Conservation (phyloP, 768 basidiomycete species). For the Hygrocybe punicea region DNA sequence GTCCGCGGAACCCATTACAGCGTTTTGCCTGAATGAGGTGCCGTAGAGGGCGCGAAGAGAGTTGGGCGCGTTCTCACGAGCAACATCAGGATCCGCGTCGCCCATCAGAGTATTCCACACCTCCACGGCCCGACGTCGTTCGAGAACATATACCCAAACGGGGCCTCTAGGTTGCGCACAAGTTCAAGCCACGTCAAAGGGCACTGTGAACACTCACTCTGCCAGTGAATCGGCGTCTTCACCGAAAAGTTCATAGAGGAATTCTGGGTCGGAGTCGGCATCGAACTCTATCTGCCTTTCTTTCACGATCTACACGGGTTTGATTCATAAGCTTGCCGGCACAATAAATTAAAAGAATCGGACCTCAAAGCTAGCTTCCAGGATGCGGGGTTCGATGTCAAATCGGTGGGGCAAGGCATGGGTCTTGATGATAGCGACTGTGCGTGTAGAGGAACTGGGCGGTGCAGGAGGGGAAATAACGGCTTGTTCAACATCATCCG, state of each 20-base stretch:
- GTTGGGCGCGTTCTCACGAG: conserved; percentile 52
- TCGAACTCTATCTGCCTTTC: conserved; percentile 90
- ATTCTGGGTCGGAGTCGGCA: conserved; percentile 75
- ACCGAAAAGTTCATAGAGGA: conserved; percentile 75
- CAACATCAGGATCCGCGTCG: conserved; percentile 55
- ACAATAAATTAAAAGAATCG: conserved; percentile 19
- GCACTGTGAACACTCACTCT: conserved; percentile 54
- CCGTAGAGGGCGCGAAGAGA: conserved; percentile 74
- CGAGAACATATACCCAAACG: conserved; percentile 90
- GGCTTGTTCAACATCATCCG: not conserved
- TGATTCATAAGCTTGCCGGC: not conserved
- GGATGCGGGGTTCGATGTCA: conserved; percentile 75
- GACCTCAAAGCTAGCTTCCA: conserved; percentile 81
- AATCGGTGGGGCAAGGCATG: conserved; percentile 72
- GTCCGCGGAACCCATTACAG: conserved; percentile 70
- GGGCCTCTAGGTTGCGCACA: conserved; percentile 52
- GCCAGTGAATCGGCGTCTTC: conserved; percentile 68
- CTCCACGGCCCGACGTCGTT: conserved; percentile 75
- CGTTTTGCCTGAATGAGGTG: conserved; percentile 52
- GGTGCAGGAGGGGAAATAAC: not conserved
- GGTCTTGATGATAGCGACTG: conserved; percentile 80
- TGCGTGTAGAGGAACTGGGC: conserved; percentile 44
- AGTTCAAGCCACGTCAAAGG: not conserved
- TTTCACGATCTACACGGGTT: conserved; percentile 63
- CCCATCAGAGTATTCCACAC: conserved; percentile 79